A percentile compares a stretch with the other conserved stretches of the same genome.
phyloP scores from a whole-genome alignment of 1,139 yeast species.

The Spencermartinsiella ligniputridi region DNA sequence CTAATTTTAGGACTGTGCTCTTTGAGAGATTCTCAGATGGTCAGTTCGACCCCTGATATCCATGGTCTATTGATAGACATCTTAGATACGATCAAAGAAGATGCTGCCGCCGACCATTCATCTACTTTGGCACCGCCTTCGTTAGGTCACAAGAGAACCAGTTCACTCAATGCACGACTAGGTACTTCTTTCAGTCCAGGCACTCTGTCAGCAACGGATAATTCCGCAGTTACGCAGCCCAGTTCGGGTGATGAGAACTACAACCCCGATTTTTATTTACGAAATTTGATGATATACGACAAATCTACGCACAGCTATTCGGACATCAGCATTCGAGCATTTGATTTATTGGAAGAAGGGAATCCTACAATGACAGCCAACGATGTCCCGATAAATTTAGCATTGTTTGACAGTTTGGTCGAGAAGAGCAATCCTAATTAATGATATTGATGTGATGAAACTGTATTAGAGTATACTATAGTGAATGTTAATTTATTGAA shows the following conservation, averaged over 20 bases:
- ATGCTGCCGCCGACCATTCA: slow-evolving; percentile 23
- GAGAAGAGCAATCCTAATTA: slow-evolving; percentile 59
- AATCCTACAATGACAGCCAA: slow-evolving; percentile 48
- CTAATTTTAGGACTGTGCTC: slow-evolving; percentile 42
- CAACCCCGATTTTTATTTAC: slow-evolving; percentile 21
- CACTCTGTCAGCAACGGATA: slow-evolving; percentile 19
- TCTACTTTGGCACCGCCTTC: slow-evolving; percentile 12
- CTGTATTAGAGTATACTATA: background rate
- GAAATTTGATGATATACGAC: slow-evolving; percentile 35
- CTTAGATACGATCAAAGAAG: slow-evolving; percentile 22
- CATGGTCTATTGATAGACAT: slow-evolving; percentile 26
- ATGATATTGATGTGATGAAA: background rate
- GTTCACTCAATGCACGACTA: slow-evolving; percentile 1
- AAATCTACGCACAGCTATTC: slow-evolving; percentile 31
- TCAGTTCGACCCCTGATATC: slow-evolving; percentile 18
- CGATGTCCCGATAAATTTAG: slow-evolving; percentile 66
- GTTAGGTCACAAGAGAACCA: slow-evolving; percentile 5
- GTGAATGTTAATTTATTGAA: background rate
- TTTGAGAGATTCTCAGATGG: slow-evolving; percentile 34
- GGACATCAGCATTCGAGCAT: slow-evolving; percentile 42
- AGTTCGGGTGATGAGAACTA: background rate
- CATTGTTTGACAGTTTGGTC: slow-evolving; percentile 68
- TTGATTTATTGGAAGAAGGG: slow-evolving; percentile 69
- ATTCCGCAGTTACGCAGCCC: slow-evolving; percentile 18
- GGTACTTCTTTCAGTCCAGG: slow-evolving; percentile 7